These are phyloP conservation scores for Diplocarpon mali DNA, from an alignment of 2,329 filamentous ascomycete species.

Conservation along the genomic window DNA sequence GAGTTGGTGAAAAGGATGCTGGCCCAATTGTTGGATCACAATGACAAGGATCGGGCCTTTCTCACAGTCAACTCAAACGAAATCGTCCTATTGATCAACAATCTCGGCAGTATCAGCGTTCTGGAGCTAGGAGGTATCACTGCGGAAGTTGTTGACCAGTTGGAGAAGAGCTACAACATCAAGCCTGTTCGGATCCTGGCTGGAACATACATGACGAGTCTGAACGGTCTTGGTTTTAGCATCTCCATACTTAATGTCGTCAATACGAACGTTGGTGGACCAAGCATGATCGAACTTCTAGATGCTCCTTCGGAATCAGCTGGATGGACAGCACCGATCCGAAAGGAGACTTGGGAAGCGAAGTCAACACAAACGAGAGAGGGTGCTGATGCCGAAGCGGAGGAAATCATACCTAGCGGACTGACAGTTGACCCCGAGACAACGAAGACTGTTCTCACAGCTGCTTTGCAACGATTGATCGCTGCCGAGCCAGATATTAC, in stretches of 20 bases:
- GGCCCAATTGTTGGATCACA: slow-evolving; percentile 47
- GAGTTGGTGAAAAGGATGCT: slow-evolving; percentile 51
- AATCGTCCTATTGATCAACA: slow-evolving; percentile 56
- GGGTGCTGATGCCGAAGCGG: slow-evolving; percentile 15
- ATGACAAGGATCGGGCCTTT: slow-evolving; percentile 54
- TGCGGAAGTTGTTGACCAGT: slow-evolving; percentile 51
- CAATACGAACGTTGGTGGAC: slow-evolving; percentile 35
- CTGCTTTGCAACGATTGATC: slow-evolving; percentile 48
- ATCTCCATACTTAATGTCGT: slow-evolving; percentile 53
- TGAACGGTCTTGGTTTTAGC: slow-evolving; percentile 63
- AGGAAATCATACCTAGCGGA: slow-evolving; percentile 27
- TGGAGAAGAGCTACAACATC: slow-evolving; percentile 46
- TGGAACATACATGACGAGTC: slow-evolving; percentile 60
- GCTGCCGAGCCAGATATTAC: slow-evolving; percentile 54
- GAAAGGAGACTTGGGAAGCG: slow-evolving; percentile 45
- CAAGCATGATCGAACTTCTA: slow-evolving; percentile 51
- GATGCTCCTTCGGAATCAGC: slow-evolving; percentile 57
- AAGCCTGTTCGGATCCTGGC: slow-evolving; percentile 49
- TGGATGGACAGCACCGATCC: slow-evolving; percentile 54
- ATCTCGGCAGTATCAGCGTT: slow-evolving; percentile 56
- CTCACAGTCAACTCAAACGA: slow-evolving; percentile 47
- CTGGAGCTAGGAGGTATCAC: slow-evolving; percentile 58
- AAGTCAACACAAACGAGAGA: slow-evolving; percentile 29
- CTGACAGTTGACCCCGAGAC: slow-evolving; percentile 24
- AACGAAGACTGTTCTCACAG: slow-evolving; percentile 41